Conservation (phyloP, 164 flowering plant species). For the Pachysandra terminalis region DNA sequence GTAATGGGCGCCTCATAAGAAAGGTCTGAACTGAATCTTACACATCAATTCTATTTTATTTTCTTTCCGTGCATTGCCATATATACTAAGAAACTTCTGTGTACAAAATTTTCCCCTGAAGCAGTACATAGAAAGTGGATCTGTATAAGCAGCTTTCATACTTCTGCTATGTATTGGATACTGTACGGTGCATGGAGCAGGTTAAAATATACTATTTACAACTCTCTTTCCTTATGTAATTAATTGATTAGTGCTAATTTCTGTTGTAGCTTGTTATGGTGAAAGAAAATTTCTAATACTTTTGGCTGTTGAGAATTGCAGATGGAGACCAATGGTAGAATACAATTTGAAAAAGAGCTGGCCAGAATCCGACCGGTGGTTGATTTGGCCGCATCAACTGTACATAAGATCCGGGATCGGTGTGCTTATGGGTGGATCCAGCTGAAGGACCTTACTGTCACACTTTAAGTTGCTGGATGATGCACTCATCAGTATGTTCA, state of each 20-base stretch:
- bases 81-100: no score
- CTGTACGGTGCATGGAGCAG: constrained; percentile 71
- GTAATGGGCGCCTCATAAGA: constrained; percentile 78
- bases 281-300: not conserved
- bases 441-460: constrained; percentile 54
- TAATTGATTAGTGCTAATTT: not conserved
- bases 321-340: constrained; percentile 51
- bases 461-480: constrained; percentile 25
- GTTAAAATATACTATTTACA: constrained; percentile 26
- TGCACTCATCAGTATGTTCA: no score
- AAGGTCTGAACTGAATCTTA: constrained; percentile 41
- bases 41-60: not conserved
- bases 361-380: constrained; percentile 51
- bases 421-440: constrained; percentile 91
- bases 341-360: constrained; percentile 58
- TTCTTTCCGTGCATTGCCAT: no score
- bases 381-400: constrained; percentile 47
- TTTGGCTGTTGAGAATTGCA: constrained; percentile 25
- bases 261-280: not conserved
- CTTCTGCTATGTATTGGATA: constrained; percentile 81
- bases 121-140: constrained; percentile 92
- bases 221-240: not conserved
- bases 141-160: constrained; percentile 85
- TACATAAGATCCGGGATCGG: constrained; percentile 65
- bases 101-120: constrained; percentile 1